Evolutionary conservation across 2,329 filamentous ascomycete species (phyloP).

Genomic region (Fusarium duplospermum): DNA sequence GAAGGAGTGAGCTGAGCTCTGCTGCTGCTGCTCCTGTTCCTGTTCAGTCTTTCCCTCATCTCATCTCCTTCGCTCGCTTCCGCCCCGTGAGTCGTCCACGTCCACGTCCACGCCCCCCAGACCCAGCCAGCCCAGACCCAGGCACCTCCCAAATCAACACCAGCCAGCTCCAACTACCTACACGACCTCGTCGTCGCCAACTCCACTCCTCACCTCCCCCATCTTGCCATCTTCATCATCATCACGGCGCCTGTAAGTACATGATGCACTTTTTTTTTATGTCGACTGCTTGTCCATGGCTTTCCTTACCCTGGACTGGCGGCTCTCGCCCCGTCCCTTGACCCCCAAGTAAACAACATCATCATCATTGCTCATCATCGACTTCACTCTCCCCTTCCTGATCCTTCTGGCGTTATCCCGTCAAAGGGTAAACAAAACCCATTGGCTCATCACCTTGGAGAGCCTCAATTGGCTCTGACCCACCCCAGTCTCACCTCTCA

Average conservation of each 20-base stretch:
- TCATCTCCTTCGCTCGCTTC: conserved; percentile 30
- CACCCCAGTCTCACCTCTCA: conserved; percentile 27
- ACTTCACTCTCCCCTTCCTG: neutral
- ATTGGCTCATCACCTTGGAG: conserved; percentile 48
- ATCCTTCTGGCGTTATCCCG: conserved; percentile 5
- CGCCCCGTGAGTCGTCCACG: neutral
- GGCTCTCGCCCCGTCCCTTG: neutral
- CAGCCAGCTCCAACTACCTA: conserved; percentile 9
- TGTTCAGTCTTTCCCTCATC: conserved; percentile 7
- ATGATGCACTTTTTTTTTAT: conserved; percentile 1
- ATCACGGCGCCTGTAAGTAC: conserved; percentile 40
- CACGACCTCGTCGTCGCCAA: conserved; percentile 29
- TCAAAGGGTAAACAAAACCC: conserved; percentile 52
- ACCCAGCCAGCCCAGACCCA: conserved; percentile 23
- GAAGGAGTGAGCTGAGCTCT: conserved; percentile 26
- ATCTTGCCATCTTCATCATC: conserved; percentile 40
- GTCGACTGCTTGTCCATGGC: neutral
- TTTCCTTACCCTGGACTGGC: conserved; percentile 36
- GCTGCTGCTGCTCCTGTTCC: neutral
- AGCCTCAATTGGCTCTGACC: conserved; percentile 45
- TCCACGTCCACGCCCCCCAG: conserved; percentile 5
- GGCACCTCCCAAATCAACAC: conserved; percentile 38
- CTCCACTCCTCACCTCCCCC: conserved; percentile 39
- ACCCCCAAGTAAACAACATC: conserved; percentile 14
- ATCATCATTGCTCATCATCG: conserved; percentile 21